These are phyloP conservation scores for Sonneratia alba DNA, from an alignment of 345 rosid genomes.

Conservation along the genomic window DNA sequence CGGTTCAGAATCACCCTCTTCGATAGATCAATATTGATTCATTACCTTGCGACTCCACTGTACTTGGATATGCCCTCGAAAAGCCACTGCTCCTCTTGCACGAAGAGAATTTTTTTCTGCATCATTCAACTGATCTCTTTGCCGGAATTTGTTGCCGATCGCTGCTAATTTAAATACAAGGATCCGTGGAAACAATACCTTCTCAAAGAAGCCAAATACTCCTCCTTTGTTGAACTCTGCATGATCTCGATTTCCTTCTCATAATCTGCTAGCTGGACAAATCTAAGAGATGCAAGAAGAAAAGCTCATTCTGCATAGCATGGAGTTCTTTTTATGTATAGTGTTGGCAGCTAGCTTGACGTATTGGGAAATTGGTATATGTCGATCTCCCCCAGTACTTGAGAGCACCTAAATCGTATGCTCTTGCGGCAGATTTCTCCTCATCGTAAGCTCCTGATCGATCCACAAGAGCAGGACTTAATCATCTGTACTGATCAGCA, in stretches of 20 bases:
- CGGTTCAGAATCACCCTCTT: neutral
- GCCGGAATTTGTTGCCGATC: neutral
- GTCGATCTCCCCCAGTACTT: constrained; percentile 62
- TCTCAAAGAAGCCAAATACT: constrained; percentile 53
- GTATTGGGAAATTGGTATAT: constrained; percentile 53
- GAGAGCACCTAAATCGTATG: constrained; percentile 60
- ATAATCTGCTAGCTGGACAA: constrained; percentile 38
- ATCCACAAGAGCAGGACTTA: neutral
- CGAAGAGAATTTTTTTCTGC: neutral
- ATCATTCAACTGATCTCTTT: neutral
- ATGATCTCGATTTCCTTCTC: constrained; percentile 47
- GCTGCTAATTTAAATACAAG: no score
- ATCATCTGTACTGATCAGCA: neutral
- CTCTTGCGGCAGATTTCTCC: constrained; percentile 66
- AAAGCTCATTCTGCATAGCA: neutral
- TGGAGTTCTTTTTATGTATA: neutral
- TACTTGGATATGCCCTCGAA: constrained; percentile 60
- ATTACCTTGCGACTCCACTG: constrained; percentile 62
- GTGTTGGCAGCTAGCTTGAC: neutral
- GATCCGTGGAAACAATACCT: constrained; percentile 23
- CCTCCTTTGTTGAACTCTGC: constrained; percentile 54
- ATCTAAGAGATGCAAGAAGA: constrained; percentile 1
- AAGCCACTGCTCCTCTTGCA: constrained; percentile 62
- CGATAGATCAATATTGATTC: neutral
- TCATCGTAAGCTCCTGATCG: constrained; percentile 55